These are phyloP conservation scores for Calonectria fujianensis DNA, from an alignment of 2,329 filamentous ascomycete species.

Conservation along the genomic window DNA sequence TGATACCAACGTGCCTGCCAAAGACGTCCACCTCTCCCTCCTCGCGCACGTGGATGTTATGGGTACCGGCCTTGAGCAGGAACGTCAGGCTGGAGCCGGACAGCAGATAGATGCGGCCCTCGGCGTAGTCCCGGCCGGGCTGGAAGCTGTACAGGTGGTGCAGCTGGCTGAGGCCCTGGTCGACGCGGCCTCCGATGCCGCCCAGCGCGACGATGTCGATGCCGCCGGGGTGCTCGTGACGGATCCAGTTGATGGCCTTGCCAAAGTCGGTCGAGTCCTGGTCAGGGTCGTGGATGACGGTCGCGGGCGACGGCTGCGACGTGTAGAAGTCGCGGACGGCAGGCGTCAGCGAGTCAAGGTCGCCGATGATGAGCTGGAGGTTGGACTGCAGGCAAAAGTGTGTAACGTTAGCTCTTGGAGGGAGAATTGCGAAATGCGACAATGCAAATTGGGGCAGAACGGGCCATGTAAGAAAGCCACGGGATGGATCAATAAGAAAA, in stretches of 20 bases:
- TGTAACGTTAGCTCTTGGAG: not conserved
- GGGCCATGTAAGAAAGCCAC: not conserved
- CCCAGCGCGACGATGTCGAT: slow-evolving; percentile 87
- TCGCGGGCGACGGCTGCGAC: slow-evolving; percentile 68
- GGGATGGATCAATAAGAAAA: not conserved
- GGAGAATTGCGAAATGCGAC: not conserved
- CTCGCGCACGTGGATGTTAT: slow-evolving; percentile 79
- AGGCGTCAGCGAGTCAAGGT: slow-evolving; percentile 87
- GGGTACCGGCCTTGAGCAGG: slow-evolving; percentile 81
- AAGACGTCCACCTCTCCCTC: slow-evolving; percentile 72
- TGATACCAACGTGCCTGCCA: slow-evolving; percentile 87
- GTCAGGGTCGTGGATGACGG: slow-evolving; percentile 82
- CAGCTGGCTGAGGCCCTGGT: slow-evolving; percentile 92
- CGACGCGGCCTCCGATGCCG: slow-evolving; percentile 90
- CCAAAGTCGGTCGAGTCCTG: slow-evolving; percentile 94
- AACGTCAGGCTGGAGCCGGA: slow-evolving; percentile 89
- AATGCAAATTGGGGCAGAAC: not conserved
- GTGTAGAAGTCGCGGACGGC: slow-evolving; percentile 81
- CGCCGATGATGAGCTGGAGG: slow-evolving; percentile 87
- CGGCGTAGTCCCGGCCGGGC: slow-evolving; percentile 66
- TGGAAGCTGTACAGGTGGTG: slow-evolving; percentile 86
- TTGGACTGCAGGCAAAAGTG: slow-evolving; percentile 65
- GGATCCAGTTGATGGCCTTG: slow-evolving; percentile 83
- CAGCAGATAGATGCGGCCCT: slow-evolving; percentile 83
- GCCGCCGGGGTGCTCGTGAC: slow-evolving; percentile 57